Conservation (phyloP, 805 yeast genomes). For the Saturnispora ahearnii region DNA sequence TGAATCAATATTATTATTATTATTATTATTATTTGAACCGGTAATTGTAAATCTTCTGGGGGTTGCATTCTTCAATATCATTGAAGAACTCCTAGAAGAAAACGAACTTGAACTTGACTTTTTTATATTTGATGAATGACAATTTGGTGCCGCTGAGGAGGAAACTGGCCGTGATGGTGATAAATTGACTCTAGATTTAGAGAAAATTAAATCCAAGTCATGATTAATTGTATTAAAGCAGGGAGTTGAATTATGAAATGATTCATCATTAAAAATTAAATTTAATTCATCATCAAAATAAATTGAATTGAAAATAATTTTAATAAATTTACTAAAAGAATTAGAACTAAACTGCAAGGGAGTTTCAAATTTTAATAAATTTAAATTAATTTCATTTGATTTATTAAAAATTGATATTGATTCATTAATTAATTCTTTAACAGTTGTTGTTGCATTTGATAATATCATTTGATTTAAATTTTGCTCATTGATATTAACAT, state of each 20-base stretch:
- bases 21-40: background rate
- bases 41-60: background rate
- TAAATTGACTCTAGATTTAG: background rate
- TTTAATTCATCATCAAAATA: background rate
- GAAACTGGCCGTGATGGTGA: too few species aligned
- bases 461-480: slow-evolving; percentile 19
- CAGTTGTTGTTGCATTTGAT: slow-evolving; percentile 17
- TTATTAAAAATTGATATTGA: background rate
- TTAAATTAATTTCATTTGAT: background rate
- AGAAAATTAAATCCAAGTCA: background rate
- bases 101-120: background rate
- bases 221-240: background rate
- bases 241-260: background rate
- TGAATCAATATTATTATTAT: background rate
- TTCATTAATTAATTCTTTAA: background rate
- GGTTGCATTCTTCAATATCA: background rate
- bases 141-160: too few species aligned
- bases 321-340: background rate
- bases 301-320: background rate
- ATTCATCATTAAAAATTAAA: background rate
- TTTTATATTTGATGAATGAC: background rate
- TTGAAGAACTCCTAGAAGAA: background rate
- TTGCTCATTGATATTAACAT: slow-evolving; percentile 27
- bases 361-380: background rate
- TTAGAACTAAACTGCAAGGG: background rate